phyloP scores from a whole-genome alignment of 331 rosid species.

The Quercus tomentella region DNA sequence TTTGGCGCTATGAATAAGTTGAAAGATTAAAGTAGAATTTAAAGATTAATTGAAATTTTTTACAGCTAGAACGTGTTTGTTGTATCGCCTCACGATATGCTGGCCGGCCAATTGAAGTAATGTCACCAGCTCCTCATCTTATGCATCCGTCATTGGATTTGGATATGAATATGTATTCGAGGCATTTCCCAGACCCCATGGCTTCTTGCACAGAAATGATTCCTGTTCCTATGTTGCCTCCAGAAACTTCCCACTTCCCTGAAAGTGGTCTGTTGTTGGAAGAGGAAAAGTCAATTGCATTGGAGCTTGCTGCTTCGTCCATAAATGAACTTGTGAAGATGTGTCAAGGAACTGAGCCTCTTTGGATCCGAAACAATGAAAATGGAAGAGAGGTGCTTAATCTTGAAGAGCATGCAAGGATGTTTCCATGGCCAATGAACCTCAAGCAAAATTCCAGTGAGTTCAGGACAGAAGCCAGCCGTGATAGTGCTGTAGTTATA shows the following conservation, averaged over 20 bases:
- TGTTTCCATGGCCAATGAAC: constrained; percentile 63
- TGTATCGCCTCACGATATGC: constrained; percentile 67
- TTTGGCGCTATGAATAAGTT: no score
- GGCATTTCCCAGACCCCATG: constrained; percentile 59
- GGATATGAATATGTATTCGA: constrained; percentile 83
- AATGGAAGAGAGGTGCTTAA: constrained; percentile 63
- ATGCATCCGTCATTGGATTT: constrained; percentile 69
- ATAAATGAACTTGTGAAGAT: constrained; percentile 63
- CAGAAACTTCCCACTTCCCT: constrained; percentile 43
- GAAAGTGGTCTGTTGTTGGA: constrained; percentile 54
- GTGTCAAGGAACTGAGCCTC: constrained; percentile 61
- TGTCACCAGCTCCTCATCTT: constrained; percentile 35
- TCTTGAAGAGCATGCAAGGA: constrained; percentile 61
- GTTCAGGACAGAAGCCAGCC: constrained; percentile 70
- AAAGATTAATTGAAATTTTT: background rate
- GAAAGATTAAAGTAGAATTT: no score
- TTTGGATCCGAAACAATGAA: constrained; percentile 56
- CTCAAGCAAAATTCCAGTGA: constrained; percentile 48
- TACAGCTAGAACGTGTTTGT: constrained; percentile 72
- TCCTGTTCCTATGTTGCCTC: constrained; percentile 59
- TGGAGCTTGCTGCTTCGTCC: constrained; percentile 67
- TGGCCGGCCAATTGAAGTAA: constrained; percentile 49
- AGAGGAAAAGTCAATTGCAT: constrained; percentile 69
- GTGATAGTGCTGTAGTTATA: constrained; percentile 70
- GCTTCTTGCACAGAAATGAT: constrained; percentile 54